Evolutionary conservation across 768 basidiomycete species (phyloP).

Genomic region (Sistotremastrum suecicum): DNA sequence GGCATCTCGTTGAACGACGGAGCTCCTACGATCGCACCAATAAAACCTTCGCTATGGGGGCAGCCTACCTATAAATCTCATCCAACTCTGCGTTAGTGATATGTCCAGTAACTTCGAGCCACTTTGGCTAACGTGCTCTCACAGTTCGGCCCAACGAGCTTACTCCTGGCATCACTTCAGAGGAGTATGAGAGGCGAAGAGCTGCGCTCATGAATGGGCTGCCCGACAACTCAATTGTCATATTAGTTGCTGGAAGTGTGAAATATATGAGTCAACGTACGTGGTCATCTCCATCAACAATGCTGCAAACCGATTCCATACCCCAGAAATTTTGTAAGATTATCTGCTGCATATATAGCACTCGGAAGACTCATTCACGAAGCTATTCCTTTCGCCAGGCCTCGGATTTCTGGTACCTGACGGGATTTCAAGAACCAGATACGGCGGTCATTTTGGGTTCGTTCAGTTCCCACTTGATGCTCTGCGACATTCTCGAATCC

Average conservation of each 20-base stretch:
- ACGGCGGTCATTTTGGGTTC: constrained; percentile 74
- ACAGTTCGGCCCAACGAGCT: constrained; percentile 50
- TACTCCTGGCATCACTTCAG: constrained; percentile 65
- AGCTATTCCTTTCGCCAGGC: constrained; percentile 89
- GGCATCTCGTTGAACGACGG: constrained; percentile 7
- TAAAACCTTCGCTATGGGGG: constrained; percentile 65
- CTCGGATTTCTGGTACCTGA: constrained; percentile 91
- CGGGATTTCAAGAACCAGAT: constrained; percentile 90
- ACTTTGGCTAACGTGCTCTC: background rate
- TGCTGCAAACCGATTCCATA: constrained; percentile 7
- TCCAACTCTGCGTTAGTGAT: constrained; percentile 55
- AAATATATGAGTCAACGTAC: constrained; percentile 78
- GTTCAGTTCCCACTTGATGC: constrained; percentile 4
- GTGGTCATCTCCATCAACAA: constrained; percentile 16
- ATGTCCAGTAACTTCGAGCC: background rate
- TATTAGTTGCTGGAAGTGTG: constrained; percentile 64
- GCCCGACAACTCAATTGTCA: constrained; percentile 58
- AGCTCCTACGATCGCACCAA: background rate
- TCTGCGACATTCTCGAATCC: background rate
- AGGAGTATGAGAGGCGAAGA: constrained; percentile 68
- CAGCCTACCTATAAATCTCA: constrained; percentile 71
- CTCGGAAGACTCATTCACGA: constrained; percentile 2
- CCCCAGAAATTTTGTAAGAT: constrained; percentile 40
- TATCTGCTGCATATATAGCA: constrained; percentile 33
- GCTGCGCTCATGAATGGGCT: constrained; percentile 56